phyloP scores from a whole-genome alignment of 176 grass and related monocot species.

The Ananas comosus region DNA sequence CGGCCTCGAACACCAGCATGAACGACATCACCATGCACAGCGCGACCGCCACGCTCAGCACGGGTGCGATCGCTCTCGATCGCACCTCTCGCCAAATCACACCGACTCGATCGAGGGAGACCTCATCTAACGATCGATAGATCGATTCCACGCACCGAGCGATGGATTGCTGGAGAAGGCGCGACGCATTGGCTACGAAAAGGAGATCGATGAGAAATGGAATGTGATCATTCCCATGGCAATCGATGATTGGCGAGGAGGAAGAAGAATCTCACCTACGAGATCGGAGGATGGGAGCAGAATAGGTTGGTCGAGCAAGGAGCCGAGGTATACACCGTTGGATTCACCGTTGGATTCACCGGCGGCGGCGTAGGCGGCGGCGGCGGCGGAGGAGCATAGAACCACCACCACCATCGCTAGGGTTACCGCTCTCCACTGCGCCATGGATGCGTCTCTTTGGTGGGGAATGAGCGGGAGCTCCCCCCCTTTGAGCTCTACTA shows the following conservation, averaged over 20 bases:
- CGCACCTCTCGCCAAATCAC: slow-evolving; percentile 24
- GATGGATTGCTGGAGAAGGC: neutral
- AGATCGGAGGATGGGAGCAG: too few relatives aligned
- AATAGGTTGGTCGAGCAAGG: too few relatives aligned
- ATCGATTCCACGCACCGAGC: neutral
- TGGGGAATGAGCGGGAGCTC: too few relatives aligned
- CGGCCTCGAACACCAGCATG: slow-evolving; percentile 68
- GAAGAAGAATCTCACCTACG: too few relatives aligned
- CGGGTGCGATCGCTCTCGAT: slow-evolving; percentile 34
- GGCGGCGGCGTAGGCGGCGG: neutral
- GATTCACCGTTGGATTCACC: too few relatives aligned
- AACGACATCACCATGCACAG: slow-evolving; percentile 70
- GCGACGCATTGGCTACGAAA: neutral
- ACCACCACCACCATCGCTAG: slow-evolving; percentile 8
- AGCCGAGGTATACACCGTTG: too few relatives aligned
- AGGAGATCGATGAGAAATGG: neutral
- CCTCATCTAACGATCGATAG: neutral
- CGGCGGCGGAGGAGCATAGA: neutral
- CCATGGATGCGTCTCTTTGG: too few relatives aligned
- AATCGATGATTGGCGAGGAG: too few relatives aligned
- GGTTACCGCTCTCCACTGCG: too few relatives aligned
- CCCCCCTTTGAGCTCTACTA: too few relatives aligned
- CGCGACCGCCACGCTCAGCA: slow-evolving; percentile 38
- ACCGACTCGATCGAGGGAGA: neutral
- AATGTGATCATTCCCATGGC: neutral